A percentile compares a stretch with the other conserved stretches of the same genome.
Evolutionary conservation across 805 yeast species (phyloP).

Genomic region (Pichia ethanolica): DNA sequence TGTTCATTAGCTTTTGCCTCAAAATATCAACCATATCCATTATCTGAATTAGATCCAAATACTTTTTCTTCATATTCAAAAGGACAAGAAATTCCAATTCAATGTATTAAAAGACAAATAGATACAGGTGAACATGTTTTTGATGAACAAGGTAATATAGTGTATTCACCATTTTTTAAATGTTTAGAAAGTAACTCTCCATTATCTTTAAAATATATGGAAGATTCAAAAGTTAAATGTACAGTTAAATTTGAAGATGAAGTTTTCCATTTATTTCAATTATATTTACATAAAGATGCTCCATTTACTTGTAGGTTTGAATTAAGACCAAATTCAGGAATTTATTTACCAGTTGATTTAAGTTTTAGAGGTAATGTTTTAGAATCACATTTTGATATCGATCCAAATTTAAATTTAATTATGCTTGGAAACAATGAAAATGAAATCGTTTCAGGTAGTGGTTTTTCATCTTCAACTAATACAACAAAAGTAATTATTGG

Average conservation of each 20-base stretch:
- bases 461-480: constrained; percentile 55
- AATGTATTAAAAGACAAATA: constrained; percentile 61
- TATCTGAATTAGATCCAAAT: constrained; percentile 14
- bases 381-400: constrained; percentile 63
- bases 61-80: constrained; percentile 15
- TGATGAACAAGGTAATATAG: constrained; percentile 51
- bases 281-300: constrained; percentile 69
- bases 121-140: constrained; percentile 72
- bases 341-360: constrained; percentile 51
- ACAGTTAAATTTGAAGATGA: constrained; percentile 58
- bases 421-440: constrained; percentile 27
- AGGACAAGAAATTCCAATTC: constrained; percentile 40
- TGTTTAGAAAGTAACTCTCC: constrained; percentile 63
- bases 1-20: constrained; percentile 7
- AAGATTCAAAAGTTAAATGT: constrained; percentile 47
- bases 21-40: constrained; percentile 23
- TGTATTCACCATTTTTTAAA: constrained; percentile 50
- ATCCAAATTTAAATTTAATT: constrained; percentile 46
- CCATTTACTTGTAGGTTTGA: constrained; percentile 68
- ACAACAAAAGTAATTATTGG: constrained; percentile 61
- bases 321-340: constrained; percentile 36
- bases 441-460: constrained; percentile 46
- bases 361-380: constrained; percentile 60
- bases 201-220: constrained; percentile 45
- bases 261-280: constrained; percentile 62